phyloP scores from a whole-genome alignment of 2,329 filamentous ascomycete genomes.

The Coleophoma cylindrospora region DNA sequence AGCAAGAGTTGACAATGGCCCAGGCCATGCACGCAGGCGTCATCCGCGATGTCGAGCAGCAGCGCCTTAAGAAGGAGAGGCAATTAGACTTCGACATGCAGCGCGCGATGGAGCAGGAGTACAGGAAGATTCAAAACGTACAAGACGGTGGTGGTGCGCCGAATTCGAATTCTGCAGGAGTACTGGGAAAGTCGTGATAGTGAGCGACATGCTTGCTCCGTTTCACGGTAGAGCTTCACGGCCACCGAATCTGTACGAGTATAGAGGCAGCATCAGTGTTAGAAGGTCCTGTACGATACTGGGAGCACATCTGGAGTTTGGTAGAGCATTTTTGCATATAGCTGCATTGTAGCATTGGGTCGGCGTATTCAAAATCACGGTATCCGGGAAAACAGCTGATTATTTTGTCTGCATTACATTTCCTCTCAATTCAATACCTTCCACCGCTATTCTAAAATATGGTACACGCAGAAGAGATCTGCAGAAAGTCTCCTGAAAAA shows the following conservation, averaged over 20 bases:
- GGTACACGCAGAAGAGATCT: neutral
- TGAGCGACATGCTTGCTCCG: too few relatives aligned
- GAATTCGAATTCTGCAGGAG: constrained; percentile 1
- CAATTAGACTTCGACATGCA: constrained; percentile 96
- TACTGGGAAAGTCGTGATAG: constrained; percentile 2
- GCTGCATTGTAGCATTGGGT: neutral
- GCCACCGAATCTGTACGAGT: too few relatives aligned
- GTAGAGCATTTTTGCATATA: too few relatives aligned
- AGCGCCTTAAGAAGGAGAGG: constrained; percentile 82
- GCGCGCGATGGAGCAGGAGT: constrained; percentile 77
- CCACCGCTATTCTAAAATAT: constrained; percentile 4
- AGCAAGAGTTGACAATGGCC: constrained; percentile 24
- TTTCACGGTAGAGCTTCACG: too few relatives aligned
- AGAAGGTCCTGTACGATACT: too few relatives aligned
- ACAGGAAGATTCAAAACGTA: constrained; percentile 82
- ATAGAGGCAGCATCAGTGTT: too few relatives aligned
- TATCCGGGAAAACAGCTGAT: neutral
- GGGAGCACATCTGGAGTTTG: too few relatives aligned
- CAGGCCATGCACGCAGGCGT: constrained; percentile 96
- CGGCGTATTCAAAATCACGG: neutral
- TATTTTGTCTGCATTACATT: neutral
- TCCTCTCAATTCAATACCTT: neutral
- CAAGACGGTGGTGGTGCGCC: constrained; percentile 35
- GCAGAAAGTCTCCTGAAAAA: neutral
- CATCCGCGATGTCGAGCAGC: constrained; percentile 89